Conservation (phyloP, 108 stramenopile genomes). For the Stephanodiscus minutulus region DNA sequence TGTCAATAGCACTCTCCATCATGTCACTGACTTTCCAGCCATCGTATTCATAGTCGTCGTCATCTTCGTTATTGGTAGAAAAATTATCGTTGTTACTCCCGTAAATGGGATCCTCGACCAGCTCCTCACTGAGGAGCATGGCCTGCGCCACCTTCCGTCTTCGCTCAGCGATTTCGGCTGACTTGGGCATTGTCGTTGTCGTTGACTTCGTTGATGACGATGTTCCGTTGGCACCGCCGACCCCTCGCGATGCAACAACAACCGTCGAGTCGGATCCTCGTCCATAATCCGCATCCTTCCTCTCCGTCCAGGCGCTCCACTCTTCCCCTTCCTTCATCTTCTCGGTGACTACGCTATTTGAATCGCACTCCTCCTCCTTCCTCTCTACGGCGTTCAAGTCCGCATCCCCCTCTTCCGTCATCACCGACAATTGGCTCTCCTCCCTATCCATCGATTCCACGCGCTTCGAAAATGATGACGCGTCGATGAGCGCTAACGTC, state of each 20-base stretch:
- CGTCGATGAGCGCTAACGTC: background rate
- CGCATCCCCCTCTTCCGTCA: constrained; percentile 4
- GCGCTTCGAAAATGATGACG: background rate
- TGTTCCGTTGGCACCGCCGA: background rate
- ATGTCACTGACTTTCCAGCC: background rate
- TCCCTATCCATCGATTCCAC: background rate
- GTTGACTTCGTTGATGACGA: background rate
- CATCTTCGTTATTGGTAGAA: background rate
- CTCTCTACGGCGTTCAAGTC: background rate
- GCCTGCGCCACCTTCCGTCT: constrained; percentile 44
- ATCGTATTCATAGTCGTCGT: background rate
- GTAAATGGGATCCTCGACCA: constrained; percentile 43
- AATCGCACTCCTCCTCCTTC: background rate
- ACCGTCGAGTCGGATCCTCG: background rate
- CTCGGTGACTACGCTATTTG: background rate
- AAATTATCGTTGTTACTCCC: background rate
- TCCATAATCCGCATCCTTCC: background rate
- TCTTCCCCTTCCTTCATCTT: background rate
- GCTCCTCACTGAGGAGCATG: constrained; percentile 45
- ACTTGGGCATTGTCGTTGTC: constrained; percentile 8
- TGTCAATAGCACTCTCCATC: background rate
- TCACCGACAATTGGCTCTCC: constrained; percentile 1
- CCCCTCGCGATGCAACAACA: background rate
- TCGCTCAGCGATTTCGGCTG: constrained; percentile 36
- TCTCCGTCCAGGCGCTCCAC: background rate